These are phyloP conservation scores for Backusella australiensis DNA, from an alignment of 192 early-diverging fungal species.

Conservation along the genomic window DNA sequence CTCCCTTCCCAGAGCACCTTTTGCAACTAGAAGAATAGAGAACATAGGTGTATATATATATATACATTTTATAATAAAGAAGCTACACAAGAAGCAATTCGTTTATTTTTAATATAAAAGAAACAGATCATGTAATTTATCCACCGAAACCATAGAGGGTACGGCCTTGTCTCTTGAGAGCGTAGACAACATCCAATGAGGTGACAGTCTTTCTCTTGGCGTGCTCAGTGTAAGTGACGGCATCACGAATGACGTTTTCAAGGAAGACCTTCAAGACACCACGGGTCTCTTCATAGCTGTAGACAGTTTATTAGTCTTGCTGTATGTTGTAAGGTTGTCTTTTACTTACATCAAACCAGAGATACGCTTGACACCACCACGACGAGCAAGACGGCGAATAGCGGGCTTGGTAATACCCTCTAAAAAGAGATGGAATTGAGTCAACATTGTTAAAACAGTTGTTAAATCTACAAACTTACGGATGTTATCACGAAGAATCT, in stretches of 20 bases:
- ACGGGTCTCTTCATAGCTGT: constrained; percentile 94
- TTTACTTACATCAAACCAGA: constrained; percentile 67
- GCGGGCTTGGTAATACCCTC: constrained; percentile 48
- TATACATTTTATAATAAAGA: background rate
- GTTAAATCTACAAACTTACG: constrained; percentile 21
- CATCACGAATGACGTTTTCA: constrained; percentile 98
- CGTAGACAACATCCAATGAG: constrained; percentile 99
- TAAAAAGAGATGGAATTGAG: background rate
- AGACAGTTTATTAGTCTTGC: background rate
- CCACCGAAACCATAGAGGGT: constrained; percentile 81
- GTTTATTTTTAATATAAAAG: background rate
- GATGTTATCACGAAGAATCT: constrained; percentile 99
- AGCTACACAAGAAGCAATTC: background rate
- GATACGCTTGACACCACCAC: constrained; percentile 99
- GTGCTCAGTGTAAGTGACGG: constrained; percentile 98
- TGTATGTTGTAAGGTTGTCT: background rate
- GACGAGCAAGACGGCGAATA: constrained; percentile 96
- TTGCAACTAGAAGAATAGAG: background rate
- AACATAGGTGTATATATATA: background rate
- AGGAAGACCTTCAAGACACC: constrained; percentile 96
- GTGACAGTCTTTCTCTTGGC: constrained; percentile 99
- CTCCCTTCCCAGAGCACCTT: background rate
- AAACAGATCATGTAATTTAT: constrained; percentile 24
- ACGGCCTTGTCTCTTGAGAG: constrained; percentile 96
- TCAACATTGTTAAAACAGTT: background rate